Evolutionary conservation across 2,329 filamentous ascomycete genomes (phyloP).

Genomic region (Trichothecium roseum): DNA sequence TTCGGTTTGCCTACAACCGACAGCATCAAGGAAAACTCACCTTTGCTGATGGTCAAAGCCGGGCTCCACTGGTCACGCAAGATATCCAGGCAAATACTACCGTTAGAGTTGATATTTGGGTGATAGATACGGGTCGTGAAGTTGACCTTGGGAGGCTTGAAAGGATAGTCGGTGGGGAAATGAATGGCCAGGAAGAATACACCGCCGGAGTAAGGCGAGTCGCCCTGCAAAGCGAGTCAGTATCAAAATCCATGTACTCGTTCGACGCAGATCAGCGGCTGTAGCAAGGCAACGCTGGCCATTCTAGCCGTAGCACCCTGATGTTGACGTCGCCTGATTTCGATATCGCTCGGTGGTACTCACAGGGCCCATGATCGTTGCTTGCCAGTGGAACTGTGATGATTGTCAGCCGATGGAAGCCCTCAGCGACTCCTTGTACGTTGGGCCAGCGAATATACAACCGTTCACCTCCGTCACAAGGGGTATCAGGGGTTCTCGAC

Average conservation of each 20-base stretch:
- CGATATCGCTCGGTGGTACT: slow-evolving; percentile 25
- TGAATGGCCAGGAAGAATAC: slow-evolving; percentile 99
- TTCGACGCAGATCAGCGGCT: not conserved
- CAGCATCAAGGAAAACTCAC: slow-evolving; percentile 38
- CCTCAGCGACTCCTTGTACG: not conserved
- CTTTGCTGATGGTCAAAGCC: slow-evolving; percentile 96
- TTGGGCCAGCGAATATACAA: not conserved
- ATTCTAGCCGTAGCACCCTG: not conserved
- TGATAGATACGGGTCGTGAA: slow-evolving; percentile 99
- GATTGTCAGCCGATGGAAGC: slow-evolving; percentile 12
- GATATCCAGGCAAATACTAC: slow-evolving; percentile 98
- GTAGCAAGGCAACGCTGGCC: no score
- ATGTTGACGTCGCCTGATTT: not conserved
- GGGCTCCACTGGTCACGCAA: slow-evolving; percentile 99
- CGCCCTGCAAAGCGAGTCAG: slow-evolving; percentile 50
- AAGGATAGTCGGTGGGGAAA: slow-evolving; percentile 99
- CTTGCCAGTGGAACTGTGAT: slow-evolving; percentile 96
- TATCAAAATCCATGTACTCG: not conserved
- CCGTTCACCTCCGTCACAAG: slow-evolving; percentile 7
- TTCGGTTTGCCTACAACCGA: not conserved
- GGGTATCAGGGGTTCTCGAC: slow-evolving; percentile 27
- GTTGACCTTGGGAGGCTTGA: slow-evolving; percentile 99
- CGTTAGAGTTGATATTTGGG: slow-evolving; percentile 99
- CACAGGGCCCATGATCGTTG: slow-evolving; percentile 99
- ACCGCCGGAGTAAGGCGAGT: slow-evolving; percentile 95